Conservation (phyloP, 2,329 filamentous ascomycete genomes). For the Trichocomaceae sp. region DNA sequence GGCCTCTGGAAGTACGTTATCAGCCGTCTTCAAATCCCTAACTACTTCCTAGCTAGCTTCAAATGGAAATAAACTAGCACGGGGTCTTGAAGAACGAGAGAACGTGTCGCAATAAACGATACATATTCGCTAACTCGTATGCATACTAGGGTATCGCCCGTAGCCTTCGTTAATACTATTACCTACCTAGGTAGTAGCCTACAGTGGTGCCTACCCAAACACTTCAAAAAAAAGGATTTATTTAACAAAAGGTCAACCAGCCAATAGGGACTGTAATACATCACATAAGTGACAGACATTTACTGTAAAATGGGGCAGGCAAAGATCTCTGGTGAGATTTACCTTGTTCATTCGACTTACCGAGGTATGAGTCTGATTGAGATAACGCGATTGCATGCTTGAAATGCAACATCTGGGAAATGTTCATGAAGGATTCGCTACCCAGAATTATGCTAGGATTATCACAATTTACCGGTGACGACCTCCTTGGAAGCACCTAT, state of each 20-base stretch:
- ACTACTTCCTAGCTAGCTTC: not conserved
- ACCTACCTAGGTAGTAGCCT: too few relatives aligned
- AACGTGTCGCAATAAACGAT: not conserved
- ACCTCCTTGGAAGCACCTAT: not conserved
- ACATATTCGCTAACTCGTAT: not conserved
- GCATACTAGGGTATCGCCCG: not conserved
- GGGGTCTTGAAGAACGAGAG: too few relatives aligned
- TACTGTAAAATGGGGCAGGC: not conserved
- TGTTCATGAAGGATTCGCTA: not conserved
- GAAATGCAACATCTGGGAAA: not conserved
- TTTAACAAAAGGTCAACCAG: too few relatives aligned
- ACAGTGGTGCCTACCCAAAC: too few relatives aligned
- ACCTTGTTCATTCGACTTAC: too few relatives aligned
- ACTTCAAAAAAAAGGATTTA: too few relatives aligned
- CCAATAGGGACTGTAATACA: too few relatives aligned
- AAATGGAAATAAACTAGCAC: not conserved
- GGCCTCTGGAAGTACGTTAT: too few relatives aligned
- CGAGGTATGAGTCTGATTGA: not conserved
- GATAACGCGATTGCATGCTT: not conserved
- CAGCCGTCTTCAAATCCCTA: not conserved
- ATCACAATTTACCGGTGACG: not conserved
- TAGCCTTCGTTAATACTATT: too few relatives aligned
- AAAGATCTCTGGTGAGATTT: too few relatives aligned
- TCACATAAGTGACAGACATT: too few relatives aligned
- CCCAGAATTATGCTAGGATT: too few relatives aligned